Conservation (phyloP, 2,329 filamentous ascomycete species). For the Pyricularia grisea region DNA sequence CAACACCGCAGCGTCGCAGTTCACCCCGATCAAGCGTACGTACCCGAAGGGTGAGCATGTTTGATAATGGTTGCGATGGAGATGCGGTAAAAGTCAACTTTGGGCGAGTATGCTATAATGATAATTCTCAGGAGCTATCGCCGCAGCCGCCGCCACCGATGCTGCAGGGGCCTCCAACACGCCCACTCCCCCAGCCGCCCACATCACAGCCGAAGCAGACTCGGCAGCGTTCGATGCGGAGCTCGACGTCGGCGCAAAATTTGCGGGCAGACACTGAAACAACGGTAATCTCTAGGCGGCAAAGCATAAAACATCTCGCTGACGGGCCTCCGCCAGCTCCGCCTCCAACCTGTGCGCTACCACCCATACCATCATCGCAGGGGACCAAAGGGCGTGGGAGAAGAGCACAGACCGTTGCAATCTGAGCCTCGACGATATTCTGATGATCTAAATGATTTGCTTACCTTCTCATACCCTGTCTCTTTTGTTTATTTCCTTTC, state of each 20-base stretch:
- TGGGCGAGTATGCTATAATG: not conserved
- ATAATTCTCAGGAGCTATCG: not conserved
- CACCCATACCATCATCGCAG: constrained; percentile 34
- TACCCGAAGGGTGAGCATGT: constrained; percentile 14
- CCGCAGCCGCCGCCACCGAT: not conserved
- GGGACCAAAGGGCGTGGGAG: not conserved
- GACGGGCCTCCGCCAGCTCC: constrained; percentile 43
- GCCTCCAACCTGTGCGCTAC: constrained; percentile 44
- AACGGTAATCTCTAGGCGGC: constrained; percentile 20
- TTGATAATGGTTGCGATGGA: constrained; percentile 8
- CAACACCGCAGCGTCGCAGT: not conserved
- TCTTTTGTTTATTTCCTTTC: not conserved
- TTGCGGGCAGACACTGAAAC: constrained; percentile 13
- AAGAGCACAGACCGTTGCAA: not conserved
- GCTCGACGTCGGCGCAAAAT: constrained; percentile 13
- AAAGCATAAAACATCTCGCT: constrained; percentile 41
- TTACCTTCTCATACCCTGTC: not conserved
- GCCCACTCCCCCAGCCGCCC: not conserved
- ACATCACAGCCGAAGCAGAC: not conserved
- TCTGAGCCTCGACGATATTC: not conserved
- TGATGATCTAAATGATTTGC: not conserved
- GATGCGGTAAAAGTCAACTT: not conserved
- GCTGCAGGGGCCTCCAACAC: not conserved
- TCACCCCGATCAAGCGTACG: constrained; percentile 9
- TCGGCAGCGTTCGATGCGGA: constrained; percentile 6